Conservation (phyloP, 2,329 filamentous ascomycete species). For the Hypoxylon sp. region DNA sequence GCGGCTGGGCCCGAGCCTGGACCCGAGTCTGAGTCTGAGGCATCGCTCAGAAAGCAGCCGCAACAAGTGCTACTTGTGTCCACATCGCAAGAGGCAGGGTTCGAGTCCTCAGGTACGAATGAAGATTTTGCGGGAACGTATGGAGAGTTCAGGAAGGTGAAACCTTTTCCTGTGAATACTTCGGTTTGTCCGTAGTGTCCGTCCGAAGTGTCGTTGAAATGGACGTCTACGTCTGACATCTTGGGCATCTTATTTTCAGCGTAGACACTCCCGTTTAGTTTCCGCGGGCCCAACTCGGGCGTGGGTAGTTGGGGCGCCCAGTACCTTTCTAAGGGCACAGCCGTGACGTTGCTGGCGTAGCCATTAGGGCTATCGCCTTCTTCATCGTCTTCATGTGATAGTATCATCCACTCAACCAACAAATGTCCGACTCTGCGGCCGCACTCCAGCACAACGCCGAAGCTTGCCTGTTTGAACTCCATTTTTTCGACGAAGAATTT, state of each 20-base stretch:
- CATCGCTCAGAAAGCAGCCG: no score
- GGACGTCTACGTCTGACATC: background rate
- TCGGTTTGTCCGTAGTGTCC: background rate
- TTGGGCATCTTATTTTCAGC: background rate
- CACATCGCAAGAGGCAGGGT: background rate
- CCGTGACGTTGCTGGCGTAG: background rate
- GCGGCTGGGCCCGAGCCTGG: background rate
- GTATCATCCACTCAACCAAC: slow-evolving; percentile 1
- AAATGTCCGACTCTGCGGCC: slow-evolving; percentile 13
- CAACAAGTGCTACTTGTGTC: background rate
- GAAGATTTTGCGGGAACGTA: background rate
- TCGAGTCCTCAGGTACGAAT: background rate
- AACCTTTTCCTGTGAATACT: background rate
- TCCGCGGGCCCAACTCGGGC: background rate
- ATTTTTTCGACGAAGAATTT: background rate
- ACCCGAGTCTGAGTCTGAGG: background rate
- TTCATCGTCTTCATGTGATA: slow-evolving; percentile 1
- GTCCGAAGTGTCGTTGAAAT: background rate
- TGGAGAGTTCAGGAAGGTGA: background rate
- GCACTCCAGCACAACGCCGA: background rate
- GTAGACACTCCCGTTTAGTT: background rate
- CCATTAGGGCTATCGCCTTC: background rate
- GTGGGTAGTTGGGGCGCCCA: background rate
- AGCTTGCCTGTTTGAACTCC: background rate
- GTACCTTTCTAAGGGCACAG: background rate